These are phyloP conservation scores for Pyrenochaeta sp. DNA, from an alignment of 2,329 filamentous ascomycete species.

Conservation along the genomic window DNA sequence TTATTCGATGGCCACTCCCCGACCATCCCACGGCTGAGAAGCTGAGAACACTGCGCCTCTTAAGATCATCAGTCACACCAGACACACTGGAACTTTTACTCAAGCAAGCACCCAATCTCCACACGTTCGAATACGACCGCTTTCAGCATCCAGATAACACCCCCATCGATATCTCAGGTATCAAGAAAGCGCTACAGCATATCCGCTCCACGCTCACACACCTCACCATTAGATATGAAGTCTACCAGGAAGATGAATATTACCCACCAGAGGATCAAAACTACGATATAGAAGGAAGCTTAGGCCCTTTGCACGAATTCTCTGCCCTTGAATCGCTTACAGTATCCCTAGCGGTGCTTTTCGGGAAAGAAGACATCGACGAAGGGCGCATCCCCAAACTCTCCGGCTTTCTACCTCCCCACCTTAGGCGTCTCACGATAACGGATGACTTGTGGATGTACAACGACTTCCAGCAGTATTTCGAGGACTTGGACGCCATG, in stretches of 20 bases:
- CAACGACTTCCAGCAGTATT: constrained; percentile 1
- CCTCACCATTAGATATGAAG: not conserved
- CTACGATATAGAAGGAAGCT: not conserved
- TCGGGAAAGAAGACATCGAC: not conserved
- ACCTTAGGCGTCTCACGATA: not conserved
- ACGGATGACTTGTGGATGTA: constrained; percentile 8
- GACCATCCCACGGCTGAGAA: not conserved
- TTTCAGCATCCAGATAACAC: not conserved
- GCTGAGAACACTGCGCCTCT: constrained; percentile 3
- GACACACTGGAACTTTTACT: not conserved
- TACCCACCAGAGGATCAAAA: not conserved
- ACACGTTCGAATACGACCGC: constrained; percentile 4
- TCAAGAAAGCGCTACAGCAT: not conserved
- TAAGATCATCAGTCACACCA: not conserved
- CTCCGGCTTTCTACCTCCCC: not conserved
- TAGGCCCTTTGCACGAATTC: constrained; percentile 3
- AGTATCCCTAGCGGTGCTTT: not conserved
- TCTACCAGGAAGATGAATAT: not conserved
- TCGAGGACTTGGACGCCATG: constrained; percentile 5
- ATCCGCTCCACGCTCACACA: not conserved
- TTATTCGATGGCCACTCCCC: constrained; percentile 1
- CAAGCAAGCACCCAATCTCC: constrained; percentile 4
- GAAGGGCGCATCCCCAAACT: not conserved
- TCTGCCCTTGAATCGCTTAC: not conserved
- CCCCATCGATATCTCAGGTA: not conserved